Percentiles rank a stretch among this genome's conserved stretches.
These are phyloP conservation scores for Aspergillus mulundensis DNA, from an alignment of 495 filamentous ascomycete genomes.

Conservation along the genomic window DNA sequence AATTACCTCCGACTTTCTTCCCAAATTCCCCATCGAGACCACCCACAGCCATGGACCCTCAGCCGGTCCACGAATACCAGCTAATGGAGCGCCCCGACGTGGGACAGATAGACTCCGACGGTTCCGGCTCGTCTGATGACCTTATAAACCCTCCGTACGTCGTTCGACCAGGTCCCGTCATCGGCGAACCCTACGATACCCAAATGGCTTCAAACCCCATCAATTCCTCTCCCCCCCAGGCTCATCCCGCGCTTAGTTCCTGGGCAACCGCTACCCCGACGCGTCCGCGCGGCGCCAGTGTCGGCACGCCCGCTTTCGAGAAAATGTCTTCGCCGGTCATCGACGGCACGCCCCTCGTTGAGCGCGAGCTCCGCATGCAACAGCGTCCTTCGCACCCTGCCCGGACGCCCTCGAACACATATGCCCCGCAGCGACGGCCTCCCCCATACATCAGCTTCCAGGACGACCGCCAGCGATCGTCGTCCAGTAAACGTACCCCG, in stretches of 20 bases:
- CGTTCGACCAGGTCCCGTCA: slow-evolving; percentile 36
- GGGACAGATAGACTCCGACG: slow-evolving; percentile 58
- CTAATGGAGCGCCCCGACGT: slow-evolving; percentile 55
- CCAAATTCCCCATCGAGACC: slow-evolving; percentile 3
- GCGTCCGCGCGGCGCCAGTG: slow-evolving; percentile 39
- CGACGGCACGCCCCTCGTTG: slow-evolving; percentile 25
- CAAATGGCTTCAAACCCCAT: slow-evolving; percentile 40
- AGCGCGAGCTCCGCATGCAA: slow-evolving; percentile 39
- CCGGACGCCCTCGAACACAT: slow-evolving; percentile 67
- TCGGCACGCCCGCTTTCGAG: slow-evolving; percentile 34
- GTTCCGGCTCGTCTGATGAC: slow-evolving; percentile 61
- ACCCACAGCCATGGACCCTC: slow-evolving; percentile 21
- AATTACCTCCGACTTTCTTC: neutral
- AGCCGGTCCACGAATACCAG: slow-evolving; percentile 20
- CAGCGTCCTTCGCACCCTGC: slow-evolving; percentile 60
- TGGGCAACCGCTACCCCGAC: slow-evolving; percentile 36
- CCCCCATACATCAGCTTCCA: slow-evolving; percentile 54
- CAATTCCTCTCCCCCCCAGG: slow-evolving; percentile 39
- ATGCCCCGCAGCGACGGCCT: slow-evolving; percentile 71
- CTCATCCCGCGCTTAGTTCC: slow-evolving; percentile 35
- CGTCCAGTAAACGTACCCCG: slow-evolving; percentile 46
- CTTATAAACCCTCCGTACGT: slow-evolving; percentile 42
- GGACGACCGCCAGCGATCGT: slow-evolving; percentile 49
- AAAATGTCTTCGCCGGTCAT: slow-evolving; percentile 17
- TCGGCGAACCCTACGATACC: slow-evolving; percentile 35